Percentiles rank a stretch among this genome's conserved stretches.
These are phyloP conservation scores for Ramichloridium luteum DNA, from an alignment of 2,329 filamentous ascomycete species.

Conservation along the genomic window DNA sequence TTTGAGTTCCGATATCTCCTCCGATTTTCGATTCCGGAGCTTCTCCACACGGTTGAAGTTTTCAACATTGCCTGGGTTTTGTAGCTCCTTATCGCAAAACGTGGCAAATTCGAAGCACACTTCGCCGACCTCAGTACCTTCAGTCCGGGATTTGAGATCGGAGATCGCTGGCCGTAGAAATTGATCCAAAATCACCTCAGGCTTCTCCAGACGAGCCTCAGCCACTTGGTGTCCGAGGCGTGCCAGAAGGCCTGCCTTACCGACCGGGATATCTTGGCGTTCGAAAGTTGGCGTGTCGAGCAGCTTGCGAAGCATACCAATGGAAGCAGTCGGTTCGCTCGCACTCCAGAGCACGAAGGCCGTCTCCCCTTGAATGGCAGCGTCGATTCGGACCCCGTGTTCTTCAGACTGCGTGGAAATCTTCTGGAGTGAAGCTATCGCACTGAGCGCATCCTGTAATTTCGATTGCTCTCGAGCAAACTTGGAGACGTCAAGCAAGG, in stretches of 20 bases:
- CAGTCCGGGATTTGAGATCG: slow-evolving; percentile 57
- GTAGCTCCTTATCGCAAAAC: slow-evolving; percentile 89
- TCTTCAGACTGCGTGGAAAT: slow-evolving; percentile 57
- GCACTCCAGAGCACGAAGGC: slow-evolving; percentile 91
- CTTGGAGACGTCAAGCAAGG: slow-evolving; percentile 61
- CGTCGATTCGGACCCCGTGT: slow-evolving; percentile 65
- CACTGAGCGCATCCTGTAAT: slow-evolving; percentile 74
- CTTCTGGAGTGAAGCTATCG: slow-evolving; percentile 70
- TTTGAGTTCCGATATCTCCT: slow-evolving; percentile 65
- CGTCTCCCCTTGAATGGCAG: slow-evolving; percentile 65
- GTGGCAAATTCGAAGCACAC: slow-evolving; percentile 91
- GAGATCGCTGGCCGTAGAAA: slow-evolving; percentile 77
- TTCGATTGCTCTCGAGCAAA: slow-evolving; percentile 70
- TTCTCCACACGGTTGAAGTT: slow-evolving; percentile 72
- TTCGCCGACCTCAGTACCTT: slow-evolving; percentile 64
- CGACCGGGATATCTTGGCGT: slow-evolving; percentile 59
- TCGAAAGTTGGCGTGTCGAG: slow-evolving; percentile 49
- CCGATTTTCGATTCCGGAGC: slow-evolving; percentile 65
- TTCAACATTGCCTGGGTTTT: slow-evolving; percentile 72
- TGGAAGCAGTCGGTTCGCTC: slow-evolving; percentile 78
- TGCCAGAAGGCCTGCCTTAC: slow-evolving; percentile 66
- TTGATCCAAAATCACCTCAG: slow-evolving; percentile 74
- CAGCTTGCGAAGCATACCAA: slow-evolving; percentile 72
- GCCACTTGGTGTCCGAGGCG: slow-evolving; percentile 83
- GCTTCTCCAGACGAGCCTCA: slow-evolving; percentile 78